Evolutionary conservation across 352 stramenopile species (phyloP).

Genomic region (Pythium brachiatum): DNA sequence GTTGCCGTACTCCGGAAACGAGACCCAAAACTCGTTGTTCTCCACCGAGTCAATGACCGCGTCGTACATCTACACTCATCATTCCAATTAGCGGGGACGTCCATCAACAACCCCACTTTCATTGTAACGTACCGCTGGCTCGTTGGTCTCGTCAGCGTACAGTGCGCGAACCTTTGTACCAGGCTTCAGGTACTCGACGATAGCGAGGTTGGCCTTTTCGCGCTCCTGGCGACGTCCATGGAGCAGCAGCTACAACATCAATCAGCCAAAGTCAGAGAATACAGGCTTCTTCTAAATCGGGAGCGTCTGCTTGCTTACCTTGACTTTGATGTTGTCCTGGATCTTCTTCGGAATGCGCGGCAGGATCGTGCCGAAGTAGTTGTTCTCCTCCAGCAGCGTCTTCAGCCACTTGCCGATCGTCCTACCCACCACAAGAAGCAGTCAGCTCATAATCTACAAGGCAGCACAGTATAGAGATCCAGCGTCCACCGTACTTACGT

Average conservation of each 20-base stretch:
- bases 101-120: too few species aligned
- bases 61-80: constrained; percentile 90
- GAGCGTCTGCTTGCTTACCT: constrained; percentile 32
- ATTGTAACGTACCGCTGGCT: constrained; percentile 51
- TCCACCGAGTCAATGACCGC: constrained; percentile 94
- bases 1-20: constrained; percentile 97
- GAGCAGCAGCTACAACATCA: constrained; percentile 61
- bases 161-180: constrained; percentile 92
- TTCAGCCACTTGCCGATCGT: constrained; percentile 93
- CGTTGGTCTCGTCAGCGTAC: constrained; percentile 96
- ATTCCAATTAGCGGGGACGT: too few species aligned
- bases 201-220: constrained; percentile 56
- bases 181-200: constrained; percentile 75
- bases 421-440: constrained; percentile 29
- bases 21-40: constrained; percentile 82
- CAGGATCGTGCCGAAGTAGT: constrained; percentile 97
- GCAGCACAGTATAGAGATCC: not conserved
- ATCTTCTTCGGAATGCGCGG: constrained; percentile 95
- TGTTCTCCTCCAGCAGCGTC: constrained; percentile 90
- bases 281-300: not conserved
- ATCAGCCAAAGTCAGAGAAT: constrained; percentile 3
- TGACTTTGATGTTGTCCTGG: constrained; percentile 96
- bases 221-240: constrained; percentile 67
- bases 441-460: too few species aligned
- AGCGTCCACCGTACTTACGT: constrained; percentile 42